Evolutionary conservation across 192 early-diverging fungal species (phyloP).

Genomic region (Coemansia sp.): DNA sequence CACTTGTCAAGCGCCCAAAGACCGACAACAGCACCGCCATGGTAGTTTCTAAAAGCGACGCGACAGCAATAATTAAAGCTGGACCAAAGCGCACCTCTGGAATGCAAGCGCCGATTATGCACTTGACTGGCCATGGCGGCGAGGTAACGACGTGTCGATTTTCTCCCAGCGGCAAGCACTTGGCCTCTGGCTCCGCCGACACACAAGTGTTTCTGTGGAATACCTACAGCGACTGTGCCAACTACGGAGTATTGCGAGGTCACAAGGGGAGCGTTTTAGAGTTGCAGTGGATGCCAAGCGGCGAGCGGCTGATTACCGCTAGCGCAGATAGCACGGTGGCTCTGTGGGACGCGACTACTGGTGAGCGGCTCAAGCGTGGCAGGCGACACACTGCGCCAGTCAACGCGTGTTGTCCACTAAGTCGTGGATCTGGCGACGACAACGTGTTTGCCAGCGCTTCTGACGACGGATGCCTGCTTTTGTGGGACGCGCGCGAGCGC

Average conservation of each 20-base stretch:
- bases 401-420: slow-evolving; percentile 74
- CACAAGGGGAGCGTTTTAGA: slow-evolving; percentile 85
- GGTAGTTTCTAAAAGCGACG: slow-evolving; percentile 1
- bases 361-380: slow-evolving; percentile 77
- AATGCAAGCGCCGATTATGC: slow-evolving; percentile 84
- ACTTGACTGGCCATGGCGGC: slow-evolving; percentile 76
- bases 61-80: slow-evolving; percentile 26
- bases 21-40: slow-evolving; percentile 11
- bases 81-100: slow-evolving; percentile 67
- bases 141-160: slow-evolving; percentile 86
- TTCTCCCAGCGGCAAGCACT: slow-evolving; percentile 75
- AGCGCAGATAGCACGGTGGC: slow-evolving; percentile 79
- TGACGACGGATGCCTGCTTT: slow-evolving; percentile 79
- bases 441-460: slow-evolving; percentile 73
- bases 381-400: slow-evolving; percentile 81
- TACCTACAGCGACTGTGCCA: slow-evolving; percentile 85
- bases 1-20: slow-evolving; percentile 49
- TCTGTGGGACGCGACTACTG: slow-evolving; percentile 83
- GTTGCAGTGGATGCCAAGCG: slow-evolving; percentile 87
- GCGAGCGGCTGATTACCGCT: slow-evolving; percentile 75
- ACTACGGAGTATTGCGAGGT: slow-evolving; percentile 85
- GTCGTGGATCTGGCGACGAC: slow-evolving; percentile 64
- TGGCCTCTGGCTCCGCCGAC: slow-evolving; percentile 85
- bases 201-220: slow-evolving; percentile 90
- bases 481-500: slow-evolving; percentile 75